Evolutionary conservation across 768 basidiomycete species (phyloP).

Genomic region (Mycena indigotica): DNA sequence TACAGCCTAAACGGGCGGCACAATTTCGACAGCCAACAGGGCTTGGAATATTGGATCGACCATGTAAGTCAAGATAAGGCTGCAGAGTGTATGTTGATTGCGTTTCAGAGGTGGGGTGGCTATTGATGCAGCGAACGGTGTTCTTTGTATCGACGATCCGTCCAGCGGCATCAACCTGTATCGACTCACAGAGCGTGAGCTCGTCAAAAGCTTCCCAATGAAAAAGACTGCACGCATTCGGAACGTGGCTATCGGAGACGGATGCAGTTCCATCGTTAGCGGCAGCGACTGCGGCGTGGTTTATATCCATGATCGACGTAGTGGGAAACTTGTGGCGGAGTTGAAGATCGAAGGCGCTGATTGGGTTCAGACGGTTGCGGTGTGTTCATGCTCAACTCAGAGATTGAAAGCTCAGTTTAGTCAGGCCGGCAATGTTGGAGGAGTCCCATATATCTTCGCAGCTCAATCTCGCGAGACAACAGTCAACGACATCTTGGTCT

Average conservation of each 20-base stretch:
- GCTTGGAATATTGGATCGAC: constrained; percentile 9
- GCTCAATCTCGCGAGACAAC: not conserved
- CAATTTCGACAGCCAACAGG: not conserved
- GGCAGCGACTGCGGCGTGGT: not conserved
- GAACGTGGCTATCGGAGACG: not conserved
- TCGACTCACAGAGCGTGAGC: not conserved
- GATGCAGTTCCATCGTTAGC: not conserved
- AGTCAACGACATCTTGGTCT: not conserved
- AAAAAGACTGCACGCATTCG: not conserved
- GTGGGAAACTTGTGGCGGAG: not conserved
- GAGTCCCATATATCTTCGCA: not conserved
- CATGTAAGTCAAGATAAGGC: constrained; percentile 8
- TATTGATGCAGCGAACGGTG: constrained; percentile 7
- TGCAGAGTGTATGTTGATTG: not conserved
- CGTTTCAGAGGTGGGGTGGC: constrained; percentile 11
- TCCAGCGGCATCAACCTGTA: constrained; percentile 17
- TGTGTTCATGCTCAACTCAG: not conserved
- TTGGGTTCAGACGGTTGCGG: not conserved
- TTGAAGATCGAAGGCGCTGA: not conserved
- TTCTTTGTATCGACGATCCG: constrained; percentile 22
- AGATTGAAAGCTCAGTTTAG: not conserved
- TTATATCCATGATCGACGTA: not conserved
- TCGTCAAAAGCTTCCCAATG: not conserved
- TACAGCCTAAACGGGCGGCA: constrained; percentile 9
- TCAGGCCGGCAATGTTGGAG: not conserved